phyloP scores from a whole-genome alignment of 306 rosid species.

The Fagus crenata region DNA sequence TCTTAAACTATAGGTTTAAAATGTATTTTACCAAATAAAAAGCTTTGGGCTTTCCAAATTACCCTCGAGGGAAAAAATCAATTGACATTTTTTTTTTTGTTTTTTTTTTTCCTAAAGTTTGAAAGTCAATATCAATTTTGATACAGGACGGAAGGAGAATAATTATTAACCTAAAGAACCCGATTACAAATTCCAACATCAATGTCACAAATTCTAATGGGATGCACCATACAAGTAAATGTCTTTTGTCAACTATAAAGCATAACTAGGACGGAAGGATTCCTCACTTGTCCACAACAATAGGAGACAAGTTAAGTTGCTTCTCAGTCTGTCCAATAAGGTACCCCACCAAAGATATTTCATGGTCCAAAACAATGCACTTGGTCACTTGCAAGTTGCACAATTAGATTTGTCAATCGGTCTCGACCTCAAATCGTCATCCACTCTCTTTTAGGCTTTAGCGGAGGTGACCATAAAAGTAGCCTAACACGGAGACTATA shows the following conservation, averaged over 20 bases:
- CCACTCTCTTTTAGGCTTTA: not conserved
- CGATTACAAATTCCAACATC: not conserved
- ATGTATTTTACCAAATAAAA: too few relatives aligned
- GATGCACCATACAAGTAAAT: not conserved
- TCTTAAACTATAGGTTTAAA: too few relatives aligned
- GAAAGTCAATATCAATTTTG: too few relatives aligned
- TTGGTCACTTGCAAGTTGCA: constrained; percentile 4
- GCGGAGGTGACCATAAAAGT: too few relatives aligned
- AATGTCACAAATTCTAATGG: not conserved
- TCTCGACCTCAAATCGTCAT: not conserved
- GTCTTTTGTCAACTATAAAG: not conserved
- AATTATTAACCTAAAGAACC: not conserved
- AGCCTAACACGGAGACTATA: too few relatives aligned
- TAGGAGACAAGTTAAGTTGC: not conserved
- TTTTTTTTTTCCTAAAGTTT: too few relatives aligned
- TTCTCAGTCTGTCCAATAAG: not conserved
- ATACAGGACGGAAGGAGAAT: not conserved
- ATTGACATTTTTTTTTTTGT: too few relatives aligned
- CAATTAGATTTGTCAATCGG: not conserved
- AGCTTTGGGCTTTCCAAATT: too few relatives aligned
- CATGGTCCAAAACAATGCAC: constrained; percentile 10
- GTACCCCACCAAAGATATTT: constrained; percentile 14
- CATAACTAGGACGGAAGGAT: not conserved
- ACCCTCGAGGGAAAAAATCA: too few relatives aligned
- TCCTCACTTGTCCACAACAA: not conserved